Base-by-base conservation (phyloP, 768 basidiomycete species). In the Phaeolepiota aurea region DNA sequence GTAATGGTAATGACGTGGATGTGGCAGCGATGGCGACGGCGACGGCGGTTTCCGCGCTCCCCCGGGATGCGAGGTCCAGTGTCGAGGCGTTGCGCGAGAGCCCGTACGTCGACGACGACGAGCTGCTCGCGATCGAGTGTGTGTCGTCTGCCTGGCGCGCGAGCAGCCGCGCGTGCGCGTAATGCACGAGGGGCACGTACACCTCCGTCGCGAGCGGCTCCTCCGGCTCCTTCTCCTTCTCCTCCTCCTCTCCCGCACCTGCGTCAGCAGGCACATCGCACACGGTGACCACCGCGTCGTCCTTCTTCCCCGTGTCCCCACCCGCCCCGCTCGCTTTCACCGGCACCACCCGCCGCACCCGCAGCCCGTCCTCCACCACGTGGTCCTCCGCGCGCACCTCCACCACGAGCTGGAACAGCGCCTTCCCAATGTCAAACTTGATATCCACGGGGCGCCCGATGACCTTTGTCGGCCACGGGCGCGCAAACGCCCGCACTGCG, bases 131-230 rank as follows among this genome's bases (percentile, higher is more conserved):
- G 7, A 28, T 28, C n/a, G 25, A 28, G 25, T 28, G 25, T 7
- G 25, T 28, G 25, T 28, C 25, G 7, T n/a, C 25, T 7, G n/a
- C n/a, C n/a, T n/a, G n/a, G n/a, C n/a, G n/a, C n/a, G n/a, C n/a
- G n/a, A 68, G 43, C 20, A 68, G 36, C 35, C 58, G 47, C 34
- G 46, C 47, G 45, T 71, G 68, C 2, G 83, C 87, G 55, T 80
- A 99, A 56, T 99, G 96, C 14, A 94, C 81, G 37, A 90, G 68
- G 3, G 96, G 96, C 1, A 98, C 57, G 56, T 75, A 99, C 15
- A 98, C 80, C 68, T 96, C 96, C 14, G 91, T 97, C n/a, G 80
- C 72, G 12, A 19, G 33, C 16, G 7, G 7, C 18, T 19, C 33
- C 7, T 16, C 33, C 9, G 7, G 9, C 9, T 9, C n/a, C 16